These are phyloP conservation scores for Bruguiera hainesii DNA, from an alignment of 441 rosid genomes.

Conservation along the genomic window DNA sequence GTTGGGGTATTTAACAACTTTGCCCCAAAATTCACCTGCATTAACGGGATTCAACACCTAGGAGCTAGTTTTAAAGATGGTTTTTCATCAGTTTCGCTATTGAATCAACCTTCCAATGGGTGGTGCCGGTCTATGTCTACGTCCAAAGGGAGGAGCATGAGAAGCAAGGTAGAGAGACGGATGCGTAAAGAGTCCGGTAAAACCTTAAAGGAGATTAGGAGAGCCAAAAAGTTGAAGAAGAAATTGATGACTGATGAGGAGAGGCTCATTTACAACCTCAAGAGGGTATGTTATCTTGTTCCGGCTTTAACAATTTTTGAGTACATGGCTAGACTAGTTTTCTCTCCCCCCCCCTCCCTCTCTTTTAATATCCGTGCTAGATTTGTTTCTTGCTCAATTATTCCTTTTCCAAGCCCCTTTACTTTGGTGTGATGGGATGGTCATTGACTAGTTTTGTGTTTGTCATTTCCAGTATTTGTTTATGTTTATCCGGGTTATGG, in stretches of 20 bases:
- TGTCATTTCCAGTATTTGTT: too few species aligned
- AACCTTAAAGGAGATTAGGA: conserved; percentile 80
- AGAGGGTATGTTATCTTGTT: conserved; percentile 50
- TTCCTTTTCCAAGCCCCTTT: background rate
- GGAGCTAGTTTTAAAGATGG: conserved; percentile 17
- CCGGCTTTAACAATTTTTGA: background rate
- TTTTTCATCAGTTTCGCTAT: conserved; percentile 13
- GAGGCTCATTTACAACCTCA: conserved; percentile 87
- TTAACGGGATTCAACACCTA: conserved; percentile 17
- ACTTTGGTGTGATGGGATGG: too few species aligned
- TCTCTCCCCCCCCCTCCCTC: too few species aligned
- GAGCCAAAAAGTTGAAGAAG: conserved; percentile 86
- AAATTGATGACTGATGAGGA: conserved; percentile 99
- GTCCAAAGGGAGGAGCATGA: conserved; percentile 79
- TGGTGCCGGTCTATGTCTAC: conserved; percentile 74
- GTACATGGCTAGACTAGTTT: background rate
- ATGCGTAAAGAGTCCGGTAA: conserved; percentile 93
- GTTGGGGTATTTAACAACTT: conserved; percentile 24
- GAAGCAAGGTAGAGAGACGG: conserved; percentile 88
- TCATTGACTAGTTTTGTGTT: too few species aligned
- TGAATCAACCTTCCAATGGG: conserved; percentile 28
- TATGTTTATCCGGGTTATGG: background rate
- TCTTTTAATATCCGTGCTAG: background rate
- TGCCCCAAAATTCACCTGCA: conserved; percentile 17
- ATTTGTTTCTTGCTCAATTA: background rate